phyloP scores from a whole-genome alignment of 2,329 filamentous ascomycete genomes.

The Fusarium fujikuroi region DNA sequence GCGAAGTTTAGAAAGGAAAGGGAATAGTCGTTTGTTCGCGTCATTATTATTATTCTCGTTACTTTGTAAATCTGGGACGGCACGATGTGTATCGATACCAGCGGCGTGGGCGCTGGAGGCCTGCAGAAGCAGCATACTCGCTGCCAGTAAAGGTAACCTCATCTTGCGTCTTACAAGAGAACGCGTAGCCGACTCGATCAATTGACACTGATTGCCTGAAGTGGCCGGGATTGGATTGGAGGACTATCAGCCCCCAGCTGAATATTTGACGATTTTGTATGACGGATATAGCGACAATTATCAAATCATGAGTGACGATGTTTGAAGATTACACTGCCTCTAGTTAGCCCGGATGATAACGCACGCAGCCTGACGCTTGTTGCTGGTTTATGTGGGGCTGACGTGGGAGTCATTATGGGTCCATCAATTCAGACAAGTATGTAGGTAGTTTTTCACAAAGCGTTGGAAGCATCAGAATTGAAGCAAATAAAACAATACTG shows the following conservation, averaged over 20 bases:
- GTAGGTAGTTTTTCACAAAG: not conserved
- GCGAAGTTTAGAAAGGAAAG: conserved; percentile 62
- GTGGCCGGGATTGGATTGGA: not conserved
- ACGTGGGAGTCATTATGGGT: not conserved
- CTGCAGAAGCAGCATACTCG: conserved; percentile 43
- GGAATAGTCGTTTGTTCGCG: conserved; percentile 51
- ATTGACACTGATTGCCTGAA: conserved; percentile 3
- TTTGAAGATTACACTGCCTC: conserved; percentile 6
- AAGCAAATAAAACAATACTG: not conserved
- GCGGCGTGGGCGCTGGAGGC: conserved; percentile 44
- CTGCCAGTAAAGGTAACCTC: conserved; percentile 43
- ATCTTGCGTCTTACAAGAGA: conserved; percentile 16
- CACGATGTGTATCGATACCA: conserved; percentile 45
- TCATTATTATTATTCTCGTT: conserved; percentile 8
- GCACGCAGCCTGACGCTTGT: conserved; percentile 6
- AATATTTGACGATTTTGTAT: conserved; percentile 11
- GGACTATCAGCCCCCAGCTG: conserved; percentile 5
- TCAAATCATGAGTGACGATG: conserved; percentile 16
- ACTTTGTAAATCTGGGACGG: conserved; percentile 26
- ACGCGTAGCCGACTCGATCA: conserved; percentile 8
- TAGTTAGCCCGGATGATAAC: not conserved
- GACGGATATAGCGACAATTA: conserved; percentile 34
- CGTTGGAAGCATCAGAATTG: not conserved
- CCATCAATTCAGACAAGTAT: not conserved
- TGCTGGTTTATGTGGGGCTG: conserved; percentile 11